Conservation (phyloP, 2,329 filamentous ascomycete genomes). For the Monosporascus sp. region DNA sequence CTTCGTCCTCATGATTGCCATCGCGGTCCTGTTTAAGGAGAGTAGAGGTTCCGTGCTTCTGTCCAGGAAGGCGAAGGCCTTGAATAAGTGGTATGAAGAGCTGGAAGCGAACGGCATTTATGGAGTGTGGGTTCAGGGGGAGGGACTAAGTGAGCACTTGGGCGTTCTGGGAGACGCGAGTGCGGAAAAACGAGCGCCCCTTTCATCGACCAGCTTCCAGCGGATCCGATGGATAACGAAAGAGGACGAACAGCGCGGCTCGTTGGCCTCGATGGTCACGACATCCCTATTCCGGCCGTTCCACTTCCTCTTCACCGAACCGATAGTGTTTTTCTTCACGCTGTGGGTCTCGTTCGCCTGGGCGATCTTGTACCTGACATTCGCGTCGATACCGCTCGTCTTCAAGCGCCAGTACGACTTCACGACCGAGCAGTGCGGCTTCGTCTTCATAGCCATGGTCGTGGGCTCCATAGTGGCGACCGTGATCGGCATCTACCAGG, state of each 20-base stretch:
- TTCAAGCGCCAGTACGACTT: slow-evolving; percentile 66
- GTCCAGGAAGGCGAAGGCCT: slow-evolving; percentile 61
- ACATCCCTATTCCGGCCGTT: slow-evolving; percentile 76
- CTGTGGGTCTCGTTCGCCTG: slow-evolving; percentile 87
- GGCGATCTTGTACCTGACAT: slow-evolving; percentile 82
- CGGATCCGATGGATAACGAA: slow-evolving; percentile 76
- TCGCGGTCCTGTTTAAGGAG: slow-evolving; percentile 71
- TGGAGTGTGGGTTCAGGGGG: slow-evolving; percentile 35
- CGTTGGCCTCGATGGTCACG: slow-evolving; percentile 62
- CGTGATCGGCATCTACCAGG: slow-evolving; percentile 64
- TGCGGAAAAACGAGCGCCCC: slow-evolving; percentile 9
- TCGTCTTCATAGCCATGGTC: slow-evolving; percentile 69
- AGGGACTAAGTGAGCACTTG: slow-evolving; percentile 5
- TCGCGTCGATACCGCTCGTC: slow-evolving; percentile 73
- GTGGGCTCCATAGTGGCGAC: slow-evolving; percentile 63
- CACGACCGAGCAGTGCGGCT: slow-evolving; percentile 59
- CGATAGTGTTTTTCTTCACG: slow-evolving; percentile 79
- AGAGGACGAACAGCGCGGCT: slow-evolving; percentile 69
- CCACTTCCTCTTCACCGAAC: slow-evolving; percentile 68
- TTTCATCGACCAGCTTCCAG: slow-evolving; percentile 20
- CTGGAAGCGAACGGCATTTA: slow-evolving; percentile 60
- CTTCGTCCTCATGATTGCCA: slow-evolving; percentile 54
- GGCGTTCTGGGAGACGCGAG: neutral
- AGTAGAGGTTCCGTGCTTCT: slow-evolving; percentile 77
- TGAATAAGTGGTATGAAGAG: slow-evolving; percentile 76